Evolutionary conservation across 2,329 filamentous ascomycete genomes (phyloP).

Genomic region (Cladosporium cucumerinum): DNA sequence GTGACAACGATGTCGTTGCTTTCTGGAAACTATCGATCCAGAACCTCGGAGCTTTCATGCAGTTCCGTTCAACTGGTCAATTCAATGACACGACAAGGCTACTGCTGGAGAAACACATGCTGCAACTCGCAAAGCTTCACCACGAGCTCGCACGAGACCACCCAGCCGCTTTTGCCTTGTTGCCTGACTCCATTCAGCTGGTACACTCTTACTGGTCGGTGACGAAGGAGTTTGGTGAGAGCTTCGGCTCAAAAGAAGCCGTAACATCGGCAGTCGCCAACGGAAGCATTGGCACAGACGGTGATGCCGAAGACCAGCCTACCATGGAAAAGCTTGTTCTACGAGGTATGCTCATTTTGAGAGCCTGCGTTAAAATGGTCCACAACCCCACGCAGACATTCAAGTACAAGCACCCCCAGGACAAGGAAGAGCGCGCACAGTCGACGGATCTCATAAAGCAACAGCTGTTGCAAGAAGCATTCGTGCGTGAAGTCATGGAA

Average conservation of each 20-base stretch:
- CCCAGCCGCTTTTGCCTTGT: conserved; percentile 74
- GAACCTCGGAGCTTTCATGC: conserved; percentile 74
- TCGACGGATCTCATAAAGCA: conserved; percentile 68
- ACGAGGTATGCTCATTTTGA: conserved; percentile 76
- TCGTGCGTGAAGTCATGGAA: conserved; percentile 79
- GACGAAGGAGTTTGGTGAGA: conserved; percentile 70
- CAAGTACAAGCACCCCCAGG: conserved; percentile 71
- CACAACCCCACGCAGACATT: conserved; percentile 79
- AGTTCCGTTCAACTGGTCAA: conserved; percentile 42
- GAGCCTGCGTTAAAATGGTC: conserved; percentile 80
- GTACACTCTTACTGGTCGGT: conserved; percentile 83
- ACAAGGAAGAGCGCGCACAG: conserved; percentile 70
- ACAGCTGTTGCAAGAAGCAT: conserved; percentile 69
- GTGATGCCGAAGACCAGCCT: conserved; percentile 39
- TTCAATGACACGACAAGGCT: conserved; percentile 9
- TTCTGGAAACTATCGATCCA: conserved; percentile 78
- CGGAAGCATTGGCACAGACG: conserved; percentile 47
- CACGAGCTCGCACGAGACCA: conserved; percentile 78
- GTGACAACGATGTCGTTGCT: conserved; percentile 69
- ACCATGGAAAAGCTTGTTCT: conserved; percentile 71
- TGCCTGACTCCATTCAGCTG: conserved; percentile 75
- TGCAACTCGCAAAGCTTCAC: conserved; percentile 90
- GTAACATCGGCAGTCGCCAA: conserved; percentile 28
- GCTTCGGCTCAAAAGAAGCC: conserved; percentile 57
- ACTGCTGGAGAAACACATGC: conserved; percentile 75